These are phyloP conservation scores for Quercus phellos DNA, from an alignment of 331 rosid genomes.

Conservation along the genomic window DNA sequence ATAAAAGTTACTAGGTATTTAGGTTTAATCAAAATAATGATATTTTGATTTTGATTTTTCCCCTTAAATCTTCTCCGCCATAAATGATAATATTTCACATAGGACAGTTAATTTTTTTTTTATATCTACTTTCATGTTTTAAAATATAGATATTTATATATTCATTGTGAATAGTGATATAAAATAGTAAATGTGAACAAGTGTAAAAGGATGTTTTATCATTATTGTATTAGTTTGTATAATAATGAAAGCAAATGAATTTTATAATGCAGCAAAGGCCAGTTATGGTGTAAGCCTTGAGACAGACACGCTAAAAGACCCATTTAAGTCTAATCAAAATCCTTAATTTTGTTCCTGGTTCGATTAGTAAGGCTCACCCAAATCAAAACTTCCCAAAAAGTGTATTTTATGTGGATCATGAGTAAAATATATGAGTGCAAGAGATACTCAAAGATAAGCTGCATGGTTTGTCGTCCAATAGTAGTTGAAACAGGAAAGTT, in stretches of 20 bases:
- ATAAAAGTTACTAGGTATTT: too few relatives aligned
- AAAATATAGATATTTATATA: too few relatives aligned
- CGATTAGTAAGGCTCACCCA: not conserved
- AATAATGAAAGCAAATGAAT: not conserved
- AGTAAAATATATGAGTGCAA: not conserved
- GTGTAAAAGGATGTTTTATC: too few relatives aligned
- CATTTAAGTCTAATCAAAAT: not conserved
- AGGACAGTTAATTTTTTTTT: too few relatives aligned
- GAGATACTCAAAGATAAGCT: not conserved
- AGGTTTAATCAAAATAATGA: too few relatives aligned
- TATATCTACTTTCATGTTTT: too few relatives aligned
- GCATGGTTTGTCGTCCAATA: not conserved
- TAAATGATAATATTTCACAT: too few relatives aligned
- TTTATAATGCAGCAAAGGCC: not conserved
- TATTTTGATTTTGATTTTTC: too few relatives aligned
- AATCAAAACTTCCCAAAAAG: not conserved
- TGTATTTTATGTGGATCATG: not conserved
- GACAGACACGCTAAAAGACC: not conserved
- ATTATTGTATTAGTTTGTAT: not conserved
- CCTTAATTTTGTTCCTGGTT: not conserved
- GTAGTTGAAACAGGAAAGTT: not conserved
- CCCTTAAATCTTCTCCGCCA: too few relatives aligned
- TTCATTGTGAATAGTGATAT: too few relatives aligned
- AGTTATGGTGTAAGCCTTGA: not conserved
- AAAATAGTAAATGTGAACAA: too few relatives aligned